phyloP scores from a whole-genome alignment of 345 rosid species.

The Draba incana region DNA sequence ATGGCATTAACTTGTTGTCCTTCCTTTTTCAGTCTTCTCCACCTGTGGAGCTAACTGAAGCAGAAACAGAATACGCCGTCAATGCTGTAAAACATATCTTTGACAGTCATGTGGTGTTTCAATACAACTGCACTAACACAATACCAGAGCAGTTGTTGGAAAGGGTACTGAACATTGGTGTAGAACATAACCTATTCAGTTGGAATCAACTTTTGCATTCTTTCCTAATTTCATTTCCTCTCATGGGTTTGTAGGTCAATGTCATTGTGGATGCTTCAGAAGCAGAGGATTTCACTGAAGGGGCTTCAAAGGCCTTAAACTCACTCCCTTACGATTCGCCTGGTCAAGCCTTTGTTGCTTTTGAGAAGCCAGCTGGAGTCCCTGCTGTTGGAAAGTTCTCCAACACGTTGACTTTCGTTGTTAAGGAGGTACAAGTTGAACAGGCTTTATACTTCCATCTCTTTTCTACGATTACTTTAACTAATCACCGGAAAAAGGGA shows the following conservation, averaged over 20 bases:
- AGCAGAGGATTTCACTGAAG: slow-evolving; percentile 80
- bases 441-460: slow-evolving; percentile 9
- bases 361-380: slow-evolving; percentile 82
- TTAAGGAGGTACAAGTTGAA: slow-evolving; percentile 72
- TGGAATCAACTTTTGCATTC: neutral
- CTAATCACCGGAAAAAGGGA: neutral
- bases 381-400: slow-evolving; percentile 90
- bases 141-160: slow-evolving; percentile 94
- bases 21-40: slow-evolving; percentile 64
- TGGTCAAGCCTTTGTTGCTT: slow-evolving; percentile 87
- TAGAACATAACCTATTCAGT: neutral
- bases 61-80: slow-evolving; percentile 95
- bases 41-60: slow-evolving; percentile 95
- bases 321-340: slow-evolving; percentile 95
- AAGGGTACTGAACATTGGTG: slow-evolving; percentile 55
- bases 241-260: slow-evolving; percentile 56
- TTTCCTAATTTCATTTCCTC: slow-evolving; percentile 36
- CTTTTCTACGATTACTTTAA: neutral
- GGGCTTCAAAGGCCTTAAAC: slow-evolving; percentile 64
- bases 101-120: slow-evolving; percentile 86
- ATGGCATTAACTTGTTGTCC: slow-evolving; percentile 32
- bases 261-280: slow-evolving; percentile 92
- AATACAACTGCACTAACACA: slow-evolving; percentile 96
- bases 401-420: slow-evolving; percentile 79
- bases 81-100: slow-evolving; percentile 92